Evolutionary conservation across 2,329 filamentous ascomycete genomes (phyloP).

Genomic region (Penicillium sp.): DNA sequence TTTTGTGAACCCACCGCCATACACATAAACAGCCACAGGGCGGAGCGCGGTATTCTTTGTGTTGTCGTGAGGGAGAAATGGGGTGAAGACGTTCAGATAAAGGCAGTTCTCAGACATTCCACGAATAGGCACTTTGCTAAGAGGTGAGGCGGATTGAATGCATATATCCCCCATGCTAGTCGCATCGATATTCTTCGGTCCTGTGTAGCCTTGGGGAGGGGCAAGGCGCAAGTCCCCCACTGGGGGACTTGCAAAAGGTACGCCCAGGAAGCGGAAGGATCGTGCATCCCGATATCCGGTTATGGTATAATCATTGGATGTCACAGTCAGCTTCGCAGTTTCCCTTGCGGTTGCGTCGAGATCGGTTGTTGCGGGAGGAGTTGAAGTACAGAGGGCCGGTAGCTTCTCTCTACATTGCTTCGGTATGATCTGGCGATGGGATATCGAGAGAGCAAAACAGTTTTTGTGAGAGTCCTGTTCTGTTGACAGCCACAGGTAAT

Average conservation of each 20-base stretch:
- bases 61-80: slow-evolving; percentile 25
- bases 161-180: slow-evolving; percentile 22
- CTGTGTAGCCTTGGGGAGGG: slow-evolving; percentile 33
- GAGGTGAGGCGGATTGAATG: slow-evolving; percentile 21
- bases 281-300: slow-evolving; percentile 31
- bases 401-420: slow-evolving; percentile 17
- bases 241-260: slow-evolving; percentile 52
- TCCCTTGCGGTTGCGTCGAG: slow-evolving; percentile 12
- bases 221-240: slow-evolving; percentile 46
- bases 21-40: slow-evolving; percentile 36
- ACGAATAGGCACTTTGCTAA: slow-evolving; percentile 13
- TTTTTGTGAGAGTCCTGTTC: background rate
- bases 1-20: slow-evolving; percentile 33
- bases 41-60: slow-evolving; percentile 14
- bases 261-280: slow-evolving; percentile 45
- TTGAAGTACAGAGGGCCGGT: slow-evolving; percentile 25
- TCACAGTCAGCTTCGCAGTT: slow-evolving; percentile 22
- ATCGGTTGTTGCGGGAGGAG: slow-evolving; percentile 23
- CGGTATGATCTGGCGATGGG: slow-evolving; percentile 8
- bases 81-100: slow-evolving; percentile 38
- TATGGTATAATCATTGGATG: slow-evolving; percentile 18
- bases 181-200: slow-evolving; percentile 32
- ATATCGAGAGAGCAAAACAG: slow-evolving; percentile 23
- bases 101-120: slow-evolving; percentile 37
- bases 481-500: slow-evolving; percentile 19